Evolutionary conservation across 2,329 filamentous ascomycete genomes (phyloP).

Genomic region (Neobulgaria alba): DNA sequence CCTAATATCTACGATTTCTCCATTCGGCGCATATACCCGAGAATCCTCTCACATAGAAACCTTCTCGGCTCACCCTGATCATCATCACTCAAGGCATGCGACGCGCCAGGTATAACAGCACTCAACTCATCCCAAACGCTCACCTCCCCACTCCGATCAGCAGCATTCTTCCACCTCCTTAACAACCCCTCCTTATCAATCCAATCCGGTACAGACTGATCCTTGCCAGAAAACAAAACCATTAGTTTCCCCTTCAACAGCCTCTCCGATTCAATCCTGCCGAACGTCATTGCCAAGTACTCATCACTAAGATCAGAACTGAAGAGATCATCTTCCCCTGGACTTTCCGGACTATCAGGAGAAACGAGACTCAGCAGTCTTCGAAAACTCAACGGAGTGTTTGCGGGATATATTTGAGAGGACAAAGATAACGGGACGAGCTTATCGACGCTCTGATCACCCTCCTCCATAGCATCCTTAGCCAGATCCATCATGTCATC

Average conservation of each 20-base stretch:
- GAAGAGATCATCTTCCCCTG: constrained; percentile 60
- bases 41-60: constrained; percentile 10
- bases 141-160: constrained; percentile 28
- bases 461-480: constrained; percentile 28
- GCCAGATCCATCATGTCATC: constrained; percentile 30
- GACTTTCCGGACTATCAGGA: constrained; percentile 38
- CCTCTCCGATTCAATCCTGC: constrained; percentile 36
- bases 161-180: constrained; percentile 37
- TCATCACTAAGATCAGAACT: constrained; percentile 50
- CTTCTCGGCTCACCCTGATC: constrained; percentile 35
- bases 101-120: constrained; percentile 38
- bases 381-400: constrained; percentile 43
- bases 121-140: constrained; percentile 39
- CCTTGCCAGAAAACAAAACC: constrained; percentile 40
- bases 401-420: constrained; percentile 20
- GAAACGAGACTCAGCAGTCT: constrained; percentile 48
- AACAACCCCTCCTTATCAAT: constrained; percentile 42
- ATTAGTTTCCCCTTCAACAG: constrained; percentile 33
- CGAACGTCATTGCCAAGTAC: constrained; percentile 47
- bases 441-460: constrained; percentile 35
- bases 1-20: too few relatives aligned
- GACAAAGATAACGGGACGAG: constrained; percentile 31
- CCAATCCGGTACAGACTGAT: constrained; percentile 39
- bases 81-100: constrained; percentile 39
- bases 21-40: constrained; percentile 9